Base-by-base conservation (phyloP, 257 asterid genomes). In the Nyctanthes arbortristis region DNA sequence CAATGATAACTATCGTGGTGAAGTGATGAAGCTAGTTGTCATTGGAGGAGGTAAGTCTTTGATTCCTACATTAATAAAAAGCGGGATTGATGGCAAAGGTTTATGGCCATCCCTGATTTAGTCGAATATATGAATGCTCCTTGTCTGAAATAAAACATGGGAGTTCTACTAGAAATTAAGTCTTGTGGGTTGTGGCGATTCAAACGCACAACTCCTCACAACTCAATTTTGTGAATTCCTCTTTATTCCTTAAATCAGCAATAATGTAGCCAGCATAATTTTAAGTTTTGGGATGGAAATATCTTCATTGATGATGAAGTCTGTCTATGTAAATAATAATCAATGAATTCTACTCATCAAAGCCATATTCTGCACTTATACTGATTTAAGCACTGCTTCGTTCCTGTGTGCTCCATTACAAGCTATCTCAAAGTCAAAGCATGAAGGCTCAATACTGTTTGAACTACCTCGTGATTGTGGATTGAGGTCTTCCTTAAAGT, bases 11-110 rank as follows among this genome's bases (percentile, higher is more conserved):
- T 91, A 89, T 76, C 74, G 71, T 76, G 99, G 97, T 75, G 97
- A 88, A 76, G 78, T 81, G 65, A 89, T 94, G 99, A 94, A 94
- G 84, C 92, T 94, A 68, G 97, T 84, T 59, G 80, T 94, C 63
- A 89, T 94, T 62, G 99, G 97, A 52, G 99, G 99, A 75, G 99
- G 99, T 89, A 81, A 65, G 81, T 55, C 39, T 66, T 65, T 61
- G 16, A 39, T 67, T 20, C 55, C 36, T 73, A 27, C 73, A 39
- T 34, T 32, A 64, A 31, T 31, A 37, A 27, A 57, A 62, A 63
- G 14, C 45, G 24, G 37, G 8, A 52, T 57, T 52, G 43, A 63
- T 20, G 10, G 31, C 18, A 39, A 18, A 69, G 40, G 68, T 43
- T 55, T 29, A 76, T 54, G 55, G 67, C 70, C 39, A 35, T 49